A percentile compares a stretch with the other conserved stretches of the same genome.
These are phyloP conservation scores for Mycena venus DNA, from an alignment of 768 basidiomycete genomes.

Conservation along the genomic window DNA sequence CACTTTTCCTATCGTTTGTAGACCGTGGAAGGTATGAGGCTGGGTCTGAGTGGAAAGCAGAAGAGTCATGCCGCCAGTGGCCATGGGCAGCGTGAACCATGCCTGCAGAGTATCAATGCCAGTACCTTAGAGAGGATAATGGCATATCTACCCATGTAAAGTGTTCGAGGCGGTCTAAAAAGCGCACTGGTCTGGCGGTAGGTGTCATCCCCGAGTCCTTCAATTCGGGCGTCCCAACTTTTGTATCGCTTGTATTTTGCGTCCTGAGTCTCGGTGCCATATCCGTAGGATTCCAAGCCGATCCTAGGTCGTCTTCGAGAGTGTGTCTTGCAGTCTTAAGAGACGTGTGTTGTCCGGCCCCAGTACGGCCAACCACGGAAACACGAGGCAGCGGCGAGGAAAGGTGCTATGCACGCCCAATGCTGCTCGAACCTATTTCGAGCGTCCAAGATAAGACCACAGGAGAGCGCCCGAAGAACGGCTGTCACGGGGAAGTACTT, in stretches of 20 bases:
- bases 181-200: neutral
- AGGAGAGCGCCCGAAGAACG: no score
- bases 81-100: conserved; percentile 9
- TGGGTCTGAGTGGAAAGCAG: neutral
- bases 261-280: neutral
- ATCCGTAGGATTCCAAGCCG: neutral
- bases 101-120: neutral
- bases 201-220: neutral
- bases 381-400: neutral
- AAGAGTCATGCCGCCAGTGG: neutral
- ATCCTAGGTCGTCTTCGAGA: neutral
- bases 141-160: neutral
- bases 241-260: neutral
- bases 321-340: no score
- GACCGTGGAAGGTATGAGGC: neutral
- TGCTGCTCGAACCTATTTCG: no score
- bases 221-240: neutral
- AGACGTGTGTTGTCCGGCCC: neutral
- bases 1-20: conserved; percentile 5
- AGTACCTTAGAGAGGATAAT: no score
- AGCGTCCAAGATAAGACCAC: no score
- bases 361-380: neutral
- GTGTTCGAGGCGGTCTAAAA: neutral
- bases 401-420: no score
- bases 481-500: no score